Conservation (phyloP, 768 basidiomycete species). For the Leccinum variicolor region DNA sequence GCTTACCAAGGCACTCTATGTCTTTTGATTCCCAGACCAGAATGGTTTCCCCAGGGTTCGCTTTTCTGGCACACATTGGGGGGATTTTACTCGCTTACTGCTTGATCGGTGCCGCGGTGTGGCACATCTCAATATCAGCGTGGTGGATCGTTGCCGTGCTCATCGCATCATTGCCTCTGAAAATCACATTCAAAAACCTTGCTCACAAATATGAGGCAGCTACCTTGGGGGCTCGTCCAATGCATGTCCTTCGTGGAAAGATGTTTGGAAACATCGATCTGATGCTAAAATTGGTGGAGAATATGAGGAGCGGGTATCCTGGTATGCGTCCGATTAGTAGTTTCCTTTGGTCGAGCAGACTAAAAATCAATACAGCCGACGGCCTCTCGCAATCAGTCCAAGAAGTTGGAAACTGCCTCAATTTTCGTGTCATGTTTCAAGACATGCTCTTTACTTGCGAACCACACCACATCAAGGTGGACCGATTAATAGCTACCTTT, state of each 20-base stretch:
- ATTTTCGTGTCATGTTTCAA: constrained; percentile 44
- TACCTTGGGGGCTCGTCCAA: constrained; percentile 43
- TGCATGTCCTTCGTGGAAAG: constrained; percentile 38
- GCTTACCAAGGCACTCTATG: too few species aligned
- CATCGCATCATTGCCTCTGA: constrained; percentile 33
- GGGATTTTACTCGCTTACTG: not conserved
- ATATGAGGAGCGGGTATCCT: constrained; percentile 45
- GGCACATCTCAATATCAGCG: constrained; percentile 29
- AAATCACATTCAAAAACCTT: constrained; percentile 28
- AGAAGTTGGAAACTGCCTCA: constrained; percentile 41
- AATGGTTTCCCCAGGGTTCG: constrained; percentile 10
- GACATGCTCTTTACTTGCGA: constrained; percentile 45
- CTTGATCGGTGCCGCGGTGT: not conserved
- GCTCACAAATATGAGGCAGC: constrained; percentile 36
- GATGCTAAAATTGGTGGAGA: constrained; percentile 32
- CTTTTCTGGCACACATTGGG: constrained; percentile 5
- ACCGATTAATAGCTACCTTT: not conserved
- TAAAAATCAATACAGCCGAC: constrained; percentile 35
- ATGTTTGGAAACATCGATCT: constrained; percentile 46
- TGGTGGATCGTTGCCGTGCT: constrained; percentile 36
- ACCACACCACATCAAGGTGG: constrained; percentile 53
- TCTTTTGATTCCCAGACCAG: too few species aligned
- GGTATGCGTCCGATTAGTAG: constrained; percentile 32
- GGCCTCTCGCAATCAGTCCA: constrained; percentile 35
- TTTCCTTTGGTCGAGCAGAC: not conserved